Evolutionary conservation across 371 early-diverging fungal genomes (phyloP), one percentile per base, ranked within the genome.

Genomic region (Dipsacomyces acuminosporus): DNA sequence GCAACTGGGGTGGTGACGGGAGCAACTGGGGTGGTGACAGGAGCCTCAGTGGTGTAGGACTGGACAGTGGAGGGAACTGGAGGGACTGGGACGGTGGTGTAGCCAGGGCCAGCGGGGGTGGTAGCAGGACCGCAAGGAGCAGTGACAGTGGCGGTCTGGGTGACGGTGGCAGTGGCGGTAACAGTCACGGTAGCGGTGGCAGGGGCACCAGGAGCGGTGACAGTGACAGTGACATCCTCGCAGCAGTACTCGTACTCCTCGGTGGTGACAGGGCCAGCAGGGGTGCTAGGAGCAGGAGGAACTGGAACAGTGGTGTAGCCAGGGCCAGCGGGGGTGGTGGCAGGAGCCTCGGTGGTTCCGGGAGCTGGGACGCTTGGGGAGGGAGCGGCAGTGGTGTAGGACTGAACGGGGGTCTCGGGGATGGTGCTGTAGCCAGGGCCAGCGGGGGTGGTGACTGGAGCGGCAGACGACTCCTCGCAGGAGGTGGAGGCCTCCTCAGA

Each of bases 211-310:
- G 52, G 33, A 23, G 23, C 47, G 25, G 59, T 58, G 26, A 41
- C 59, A 34, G 52, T 47, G 25, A 59, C 59, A 14, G 59, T 59
- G 35, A 26, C 25, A 23, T 59, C 59, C 54, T 53, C 54, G 61
- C 54, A 54, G 61, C 61, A 54, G 61, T 49, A 60, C 54, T 60
- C 61, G 24, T 54, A 51, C 48, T 58, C 58, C 6, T 45, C 42
- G 41, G 48, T 43, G 41, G 45, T 49, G 23, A 7, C 13, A 26
- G 15, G 21, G 41, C 33, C 38, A 21, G 40, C 36, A 15, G 38
- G 38, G 38, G 34, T 34, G 34, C n/a, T 38, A 5, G 38, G 4
- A 8, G n/a, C 7, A 15, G 38, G 38, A n/a, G n/a, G 15, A 38
- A 13, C 38, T 2, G 36, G 9, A 11, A 41, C 14, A 15, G 52